Evolutionary conservation across 805 yeast genomes (phyloP), one percentile per base, ranked within the genome.

Genomic region (Kodamaea laetipori): DNA sequence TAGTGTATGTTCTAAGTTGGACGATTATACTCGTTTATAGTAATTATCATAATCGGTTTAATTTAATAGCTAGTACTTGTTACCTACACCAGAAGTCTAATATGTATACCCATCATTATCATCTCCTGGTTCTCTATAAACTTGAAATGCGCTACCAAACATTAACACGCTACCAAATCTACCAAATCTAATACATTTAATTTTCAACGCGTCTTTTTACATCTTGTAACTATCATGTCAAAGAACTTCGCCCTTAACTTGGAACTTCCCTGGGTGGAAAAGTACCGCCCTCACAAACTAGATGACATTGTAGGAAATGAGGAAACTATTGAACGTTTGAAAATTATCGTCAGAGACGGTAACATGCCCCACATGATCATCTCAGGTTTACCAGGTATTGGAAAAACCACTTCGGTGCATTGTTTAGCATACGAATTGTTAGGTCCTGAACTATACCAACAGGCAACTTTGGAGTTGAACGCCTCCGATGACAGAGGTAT

Each of bases 401-500:
- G 99, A 32, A 94, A 94, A 62, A 94, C 99, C 2, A 94, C 99
- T 0, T 85, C 97, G 2, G 80, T 94, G 4, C 87, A 86, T 48
- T 90, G 97, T 67, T 75, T 94, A 21, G 97, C 98, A 0, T 76
- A 80, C 41, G 95, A 86, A 57, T 66, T 94, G 32, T 71, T 94
- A 23, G 96, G 96, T 0, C 67, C 65, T 3, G 78, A 78, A 13
- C 68, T 80, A 18, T 83, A 83, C 54, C 71, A 74, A 27, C 92
- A 85, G 51, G 99, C 96, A 0, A 92, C 92, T 0, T 67, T 94
- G 45, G 99, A 94, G 64, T 71, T 94, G 58, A 94, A 94, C 63
- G 99, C 99, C 1, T 85, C 95, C 1, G 99, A 94, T 61, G 98
- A 94, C 61, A 77, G 99, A 70, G 99, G 99, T 50, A 94, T 94